Evolutionary conservation across 1,284 basidiomycete species (phyloP).

Genomic region (Pulchroboletus neoregius): DNA sequence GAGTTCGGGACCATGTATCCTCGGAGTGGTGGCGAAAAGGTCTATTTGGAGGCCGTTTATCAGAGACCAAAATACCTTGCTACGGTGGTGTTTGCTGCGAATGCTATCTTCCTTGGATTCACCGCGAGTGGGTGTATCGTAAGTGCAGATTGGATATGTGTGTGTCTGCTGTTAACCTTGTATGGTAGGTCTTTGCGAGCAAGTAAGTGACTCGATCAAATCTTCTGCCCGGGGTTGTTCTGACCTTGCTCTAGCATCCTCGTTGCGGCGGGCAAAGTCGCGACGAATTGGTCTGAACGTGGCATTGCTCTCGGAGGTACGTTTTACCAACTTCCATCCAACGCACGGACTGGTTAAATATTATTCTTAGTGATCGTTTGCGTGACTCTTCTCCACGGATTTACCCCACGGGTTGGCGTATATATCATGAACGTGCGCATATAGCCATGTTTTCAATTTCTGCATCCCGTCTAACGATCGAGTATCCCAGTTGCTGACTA

Average conservation of each 20-base stretch:
- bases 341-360: background rate
- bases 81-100: constrained; percentile 45
- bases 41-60: constrained; percentile 51
- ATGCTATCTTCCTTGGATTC: constrained; percentile 50
- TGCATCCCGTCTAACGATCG: background rate
- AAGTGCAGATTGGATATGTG: constrained; percentile 15
- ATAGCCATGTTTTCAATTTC: background rate
- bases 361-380: constrained; percentile 39
- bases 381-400: constrained; percentile 43
- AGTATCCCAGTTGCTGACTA: constrained; percentile 11
- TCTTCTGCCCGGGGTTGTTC: too few species aligned
- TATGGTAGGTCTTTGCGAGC: constrained; percentile 36
- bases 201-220: constrained; percentile 29
- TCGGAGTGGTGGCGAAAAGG: constrained; percentile 53
- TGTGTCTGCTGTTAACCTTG: background rate
- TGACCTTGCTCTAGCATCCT: constrained; percentile 39
- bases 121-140: constrained; percentile 58
- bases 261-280: constrained; percentile 40
- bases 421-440: constrained; percentile 46
- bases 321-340: constrained; percentile 1
- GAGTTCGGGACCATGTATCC: constrained; percentile 55
- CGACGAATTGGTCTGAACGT: constrained; percentile 48
- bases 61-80: constrained; percentile 44
- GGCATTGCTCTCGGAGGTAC: constrained; percentile 55
- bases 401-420: constrained; percentile 43